phyloP scores from a whole-genome alignment of 148 eudicot species.

The Rhododendron williamsianum region DNA sequence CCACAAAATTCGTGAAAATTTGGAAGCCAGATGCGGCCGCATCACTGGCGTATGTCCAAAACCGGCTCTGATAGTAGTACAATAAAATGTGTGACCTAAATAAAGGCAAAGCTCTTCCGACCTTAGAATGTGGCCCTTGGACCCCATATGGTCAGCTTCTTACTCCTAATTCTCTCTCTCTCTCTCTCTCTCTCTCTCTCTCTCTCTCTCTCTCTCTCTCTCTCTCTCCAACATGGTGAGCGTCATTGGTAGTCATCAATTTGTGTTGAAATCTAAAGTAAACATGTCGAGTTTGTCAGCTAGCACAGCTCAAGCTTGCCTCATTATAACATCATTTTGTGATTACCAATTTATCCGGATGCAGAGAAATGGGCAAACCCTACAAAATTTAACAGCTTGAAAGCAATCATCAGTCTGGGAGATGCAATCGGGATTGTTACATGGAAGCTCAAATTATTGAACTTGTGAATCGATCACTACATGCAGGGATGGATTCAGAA shows the following conservation, averaged over 20 bases:
- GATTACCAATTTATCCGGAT: not conserved
- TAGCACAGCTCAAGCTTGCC: constrained; percentile 19
- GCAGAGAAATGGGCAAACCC: not conserved
- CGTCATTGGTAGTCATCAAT: not conserved
- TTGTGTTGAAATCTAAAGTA: constrained; percentile 10
- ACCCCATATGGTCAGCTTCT: not conserved
- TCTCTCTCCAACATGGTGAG: not conserved
- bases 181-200: not conserved
- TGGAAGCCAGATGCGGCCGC: too few species aligned
- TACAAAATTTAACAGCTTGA: not conserved
- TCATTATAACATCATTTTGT: constrained; percentile 19
- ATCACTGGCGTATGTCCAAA: too few species aligned
- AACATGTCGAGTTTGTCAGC: constrained; percentile 25
- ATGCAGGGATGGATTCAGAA: too few species aligned
- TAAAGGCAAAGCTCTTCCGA: not conserved
- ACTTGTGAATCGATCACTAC: not conserved
- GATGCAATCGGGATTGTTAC: not conserved
- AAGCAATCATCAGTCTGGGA: not conserved
- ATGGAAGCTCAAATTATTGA: not conserved
- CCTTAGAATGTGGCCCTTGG: constrained; percentile 8
- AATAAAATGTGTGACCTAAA: too few species aligned
- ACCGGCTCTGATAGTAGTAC: too few species aligned
- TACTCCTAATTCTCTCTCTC: not conserved
- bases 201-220: constrained; percentile 6
- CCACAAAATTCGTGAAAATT: too few species aligned